Conservation (phyloP, 1,284 basidiomycete genomes). For the Cryptococcus deneoformans region DNA sequence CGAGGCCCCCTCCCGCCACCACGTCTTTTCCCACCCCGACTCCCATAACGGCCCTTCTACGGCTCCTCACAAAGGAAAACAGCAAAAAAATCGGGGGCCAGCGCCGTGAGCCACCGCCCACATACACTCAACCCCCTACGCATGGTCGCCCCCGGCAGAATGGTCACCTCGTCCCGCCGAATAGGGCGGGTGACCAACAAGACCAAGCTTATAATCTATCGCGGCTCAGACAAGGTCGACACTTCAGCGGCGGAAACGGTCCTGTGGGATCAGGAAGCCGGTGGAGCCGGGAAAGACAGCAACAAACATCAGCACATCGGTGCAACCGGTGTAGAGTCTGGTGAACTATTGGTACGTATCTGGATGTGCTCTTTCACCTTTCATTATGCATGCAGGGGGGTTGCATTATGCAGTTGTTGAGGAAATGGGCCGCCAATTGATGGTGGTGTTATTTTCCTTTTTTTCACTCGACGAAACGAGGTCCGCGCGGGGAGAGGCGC, state of each 20-base stretch:
- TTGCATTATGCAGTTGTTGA: constrained; percentile 13
- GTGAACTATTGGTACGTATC: constrained; percentile 46
- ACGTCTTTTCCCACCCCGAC: background rate
- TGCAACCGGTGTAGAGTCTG: constrained; percentile 46
- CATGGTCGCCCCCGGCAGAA: constrained; percentile 21
- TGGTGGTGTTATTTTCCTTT: constrained; percentile 1
- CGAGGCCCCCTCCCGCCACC: background rate
- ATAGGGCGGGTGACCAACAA: constrained; percentile 74
- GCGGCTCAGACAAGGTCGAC: constrained; percentile 76
- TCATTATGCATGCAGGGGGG: constrained; percentile 29
- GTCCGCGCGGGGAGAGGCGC: background rate
- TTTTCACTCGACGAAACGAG: constrained; percentile 6
- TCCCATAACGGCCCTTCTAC: constrained; percentile 1
- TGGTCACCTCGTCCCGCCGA: constrained; percentile 43
- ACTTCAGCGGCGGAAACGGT: constrained; percentile 77
- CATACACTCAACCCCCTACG: constrained; percentile 4
- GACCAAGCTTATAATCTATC: constrained; percentile 76
- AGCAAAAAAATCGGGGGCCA: constrained; percentile 8
- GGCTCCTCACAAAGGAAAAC: constrained; percentile 1
- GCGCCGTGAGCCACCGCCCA: constrained; percentile 10
- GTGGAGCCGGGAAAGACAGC: constrained; percentile 13
- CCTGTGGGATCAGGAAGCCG: constrained; percentile 36
- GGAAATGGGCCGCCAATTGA: constrained; percentile 21
- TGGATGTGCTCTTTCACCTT: constrained; percentile 25
- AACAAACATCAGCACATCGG: constrained; percentile 43